phyloP scores from a whole-genome alignment of 352 stramenopile species.

The Globisporangium okanoganense region DNA sequence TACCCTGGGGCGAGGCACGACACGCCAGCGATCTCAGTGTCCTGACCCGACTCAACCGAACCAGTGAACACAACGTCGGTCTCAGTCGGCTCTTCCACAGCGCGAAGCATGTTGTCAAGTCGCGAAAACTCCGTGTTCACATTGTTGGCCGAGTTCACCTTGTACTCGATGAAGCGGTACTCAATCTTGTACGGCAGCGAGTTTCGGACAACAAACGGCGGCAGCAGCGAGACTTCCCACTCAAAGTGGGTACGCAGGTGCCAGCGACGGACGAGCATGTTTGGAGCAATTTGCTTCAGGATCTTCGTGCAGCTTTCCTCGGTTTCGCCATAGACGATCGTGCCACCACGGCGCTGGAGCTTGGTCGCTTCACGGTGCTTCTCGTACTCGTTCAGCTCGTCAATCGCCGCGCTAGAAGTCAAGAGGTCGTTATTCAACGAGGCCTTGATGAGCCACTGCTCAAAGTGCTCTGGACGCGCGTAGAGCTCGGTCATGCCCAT shows the following conservation, averaged over 20 bases:
- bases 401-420: conserved; percentile 47
- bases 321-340: conserved; percentile 74
- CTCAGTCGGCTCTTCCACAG: conserved; percentile 23
- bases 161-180: conserved; percentile 85
- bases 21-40: conserved; percentile 72
- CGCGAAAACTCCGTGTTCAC: conserved; percentile 51
- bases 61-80: conserved; percentile 43
- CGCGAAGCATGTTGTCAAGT: conserved; percentile 53
- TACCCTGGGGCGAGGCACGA: conserved; percentile 71
- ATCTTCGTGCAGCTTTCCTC: conserved; percentile 73
- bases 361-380: conserved; percentile 39
- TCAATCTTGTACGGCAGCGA: conserved; percentile 82
- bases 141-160: conserved; percentile 43
- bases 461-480: conserved; percentile 51
- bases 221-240: conserved; percentile 73
- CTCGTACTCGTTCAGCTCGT: conserved; percentile 56
- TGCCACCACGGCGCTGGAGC: conserved; percentile 50
- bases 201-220: conserved; percentile 85
- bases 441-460: conserved; percentile 76
- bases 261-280: conserved; percentile 74
- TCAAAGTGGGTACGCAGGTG: conserved; percentile 72
- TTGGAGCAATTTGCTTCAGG: conserved; percentile 67
- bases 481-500: conserved; percentile 87
- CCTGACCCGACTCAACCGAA: conserved; percentile 59
- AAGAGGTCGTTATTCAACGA: conserved; percentile 76